These are phyloP conservation scores for Rhodotorula sp. DNA, from an alignment of 1,284 basidiomycete genomes.

Conservation along the genomic window DNA sequence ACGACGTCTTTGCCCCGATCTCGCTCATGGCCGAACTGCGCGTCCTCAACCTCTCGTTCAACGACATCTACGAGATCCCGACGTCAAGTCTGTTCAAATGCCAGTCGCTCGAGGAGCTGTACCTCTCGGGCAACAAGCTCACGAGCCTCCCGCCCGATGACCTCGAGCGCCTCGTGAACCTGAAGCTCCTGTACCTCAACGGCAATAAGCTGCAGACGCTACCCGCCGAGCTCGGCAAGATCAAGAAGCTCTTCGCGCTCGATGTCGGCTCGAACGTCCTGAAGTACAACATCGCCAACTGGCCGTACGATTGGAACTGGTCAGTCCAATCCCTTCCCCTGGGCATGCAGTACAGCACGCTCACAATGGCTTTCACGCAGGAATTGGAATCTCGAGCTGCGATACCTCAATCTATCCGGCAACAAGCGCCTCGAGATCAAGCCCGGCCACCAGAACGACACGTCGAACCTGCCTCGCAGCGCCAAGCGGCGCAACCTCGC, in stretches of 20 bases:
- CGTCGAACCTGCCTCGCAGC: slow-evolving; percentile 44
- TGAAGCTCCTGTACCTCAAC: slow-evolving; percentile 82
- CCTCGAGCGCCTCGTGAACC: slow-evolving; percentile 64
- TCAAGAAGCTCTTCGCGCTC: slow-evolving; percentile 74
- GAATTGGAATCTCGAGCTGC: slow-evolving; percentile 93
- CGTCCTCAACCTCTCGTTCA: slow-evolving; percentile 91
- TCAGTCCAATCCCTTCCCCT: slow-evolving; percentile 46
- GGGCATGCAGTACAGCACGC: not conserved
- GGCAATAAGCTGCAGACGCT: slow-evolving; percentile 91
- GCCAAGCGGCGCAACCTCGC: slow-evolving; percentile 60
- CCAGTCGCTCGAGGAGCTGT: slow-evolving; percentile 73
- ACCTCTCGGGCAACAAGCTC: slow-evolving; percentile 89
- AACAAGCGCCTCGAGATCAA: slow-evolving; percentile 88
- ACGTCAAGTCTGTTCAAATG: slow-evolving; percentile 63
- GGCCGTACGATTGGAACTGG: slow-evolving; percentile 99
- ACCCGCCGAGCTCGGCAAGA: slow-evolving; percentile 82
- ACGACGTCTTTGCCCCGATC: slow-evolving; percentile 75
- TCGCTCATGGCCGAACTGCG: slow-evolving; percentile 72
- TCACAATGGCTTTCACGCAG: slow-evolving; percentile 53
- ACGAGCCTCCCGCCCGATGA: slow-evolving; percentile 88
- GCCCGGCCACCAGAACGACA: slow-evolving; percentile 54
- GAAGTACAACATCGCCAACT: slow-evolving; percentile 98
- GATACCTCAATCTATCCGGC: slow-evolving; percentile 83
- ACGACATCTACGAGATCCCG: slow-evolving; percentile 89
- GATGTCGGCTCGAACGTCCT: slow-evolving; percentile 93